These are phyloP conservation scores for Plasmopara muralis DNA, from an alignment of 352 stramenopile species.

Conservation along the genomic window DNA sequence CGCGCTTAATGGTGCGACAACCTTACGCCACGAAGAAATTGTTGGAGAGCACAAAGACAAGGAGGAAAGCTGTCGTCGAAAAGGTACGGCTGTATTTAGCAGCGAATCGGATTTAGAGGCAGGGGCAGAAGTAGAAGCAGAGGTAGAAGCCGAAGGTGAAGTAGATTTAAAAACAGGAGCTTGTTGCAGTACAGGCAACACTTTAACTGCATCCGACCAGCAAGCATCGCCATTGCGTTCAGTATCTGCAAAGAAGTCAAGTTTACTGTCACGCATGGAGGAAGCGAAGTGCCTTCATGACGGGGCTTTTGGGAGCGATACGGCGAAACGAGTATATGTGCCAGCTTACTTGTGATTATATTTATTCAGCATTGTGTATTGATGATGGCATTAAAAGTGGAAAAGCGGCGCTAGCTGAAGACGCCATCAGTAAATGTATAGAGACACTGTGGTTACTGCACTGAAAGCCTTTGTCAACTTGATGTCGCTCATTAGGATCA, in stretches of 20 bases:
- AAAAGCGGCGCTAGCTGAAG: too few relatives aligned
- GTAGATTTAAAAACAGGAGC: too few relatives aligned
- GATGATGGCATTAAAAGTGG: too few relatives aligned
- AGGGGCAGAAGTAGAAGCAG: slow-evolving; percentile 1
- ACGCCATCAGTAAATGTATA: too few relatives aligned
- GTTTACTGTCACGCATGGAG: slow-evolving; percentile 18
- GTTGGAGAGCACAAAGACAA: slow-evolving; percentile 26
- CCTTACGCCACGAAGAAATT: slow-evolving; percentile 28
- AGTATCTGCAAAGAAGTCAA: slow-evolving; percentile 7
- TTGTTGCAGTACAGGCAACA: not conserved
- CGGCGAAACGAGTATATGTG: slow-evolving; percentile 19
- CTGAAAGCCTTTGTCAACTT: too few relatives aligned
- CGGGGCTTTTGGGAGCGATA: not conserved
- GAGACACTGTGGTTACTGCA: too few relatives aligned
- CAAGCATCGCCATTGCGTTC: slow-evolving; percentile 1
- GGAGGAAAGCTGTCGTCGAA: slow-evolving; percentile 6
- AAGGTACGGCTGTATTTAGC: slow-evolving; percentile 6
- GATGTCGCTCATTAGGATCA: too few relatives aligned
- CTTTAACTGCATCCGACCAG: not conserved
- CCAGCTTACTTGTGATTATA: slow-evolving; percentile 17
- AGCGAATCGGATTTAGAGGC: slow-evolving; percentile 12
- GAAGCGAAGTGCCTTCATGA: slow-evolving; percentile 3
- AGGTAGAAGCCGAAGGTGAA: too few relatives aligned
- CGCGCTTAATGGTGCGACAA: slow-evolving; percentile 21
- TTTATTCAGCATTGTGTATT: too few relatives aligned